Conservation (phyloP, 2,329 filamentous ascomycete species). For the Cladosporium austrohemisphaericum region DNA sequence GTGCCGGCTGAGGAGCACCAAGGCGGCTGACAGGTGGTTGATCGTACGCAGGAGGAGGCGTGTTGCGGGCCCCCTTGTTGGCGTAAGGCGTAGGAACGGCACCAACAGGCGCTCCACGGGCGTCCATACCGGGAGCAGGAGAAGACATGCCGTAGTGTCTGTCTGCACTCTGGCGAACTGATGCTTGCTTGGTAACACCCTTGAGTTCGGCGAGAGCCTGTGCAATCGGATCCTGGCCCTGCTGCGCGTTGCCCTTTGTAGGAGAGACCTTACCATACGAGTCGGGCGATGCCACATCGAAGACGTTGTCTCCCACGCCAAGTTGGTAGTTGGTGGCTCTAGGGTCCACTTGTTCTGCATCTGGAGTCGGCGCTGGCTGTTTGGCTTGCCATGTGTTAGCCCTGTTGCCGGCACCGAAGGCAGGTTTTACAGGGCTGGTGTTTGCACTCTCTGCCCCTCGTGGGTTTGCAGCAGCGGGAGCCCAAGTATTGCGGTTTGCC, state of each 20-base stretch:
- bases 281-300: conserved; percentile 81
- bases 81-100: conserved; percentile 45
- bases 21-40: conserved; percentile 68
- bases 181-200: conserved; percentile 76
- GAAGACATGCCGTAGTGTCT: conserved; percentile 91
- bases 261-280: conserved; percentile 30
- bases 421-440: conserved; percentile 42
- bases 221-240: conserved; percentile 73
- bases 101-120: conserved; percentile 25
- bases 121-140: conserved; percentile 56
- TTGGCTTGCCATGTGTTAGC: conserved; percentile 32
- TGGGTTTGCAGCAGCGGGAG: conserved; percentile 37
- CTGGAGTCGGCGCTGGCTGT: conserved; percentile 40
- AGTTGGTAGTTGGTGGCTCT: conserved; percentile 80
- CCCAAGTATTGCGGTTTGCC: conserved; percentile 53
- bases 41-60: conserved; percentile 85
- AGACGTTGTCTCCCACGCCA: conserved; percentile 93
- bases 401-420: conserved; percentile 23
- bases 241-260: not conserved
- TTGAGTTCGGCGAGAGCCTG: conserved; percentile 89
- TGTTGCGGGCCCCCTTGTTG: conserved; percentile 54
- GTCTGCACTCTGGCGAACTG: conserved; percentile 86
- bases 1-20: conserved; percentile 84
- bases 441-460: conserved; percentile 38
- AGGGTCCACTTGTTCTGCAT: conserved; percentile 77